These are phyloP conservation scores for Amphichorda felina DNA, from an alignment of 2,329 filamentous ascomycete species.

Conservation along the genomic window DNA sequence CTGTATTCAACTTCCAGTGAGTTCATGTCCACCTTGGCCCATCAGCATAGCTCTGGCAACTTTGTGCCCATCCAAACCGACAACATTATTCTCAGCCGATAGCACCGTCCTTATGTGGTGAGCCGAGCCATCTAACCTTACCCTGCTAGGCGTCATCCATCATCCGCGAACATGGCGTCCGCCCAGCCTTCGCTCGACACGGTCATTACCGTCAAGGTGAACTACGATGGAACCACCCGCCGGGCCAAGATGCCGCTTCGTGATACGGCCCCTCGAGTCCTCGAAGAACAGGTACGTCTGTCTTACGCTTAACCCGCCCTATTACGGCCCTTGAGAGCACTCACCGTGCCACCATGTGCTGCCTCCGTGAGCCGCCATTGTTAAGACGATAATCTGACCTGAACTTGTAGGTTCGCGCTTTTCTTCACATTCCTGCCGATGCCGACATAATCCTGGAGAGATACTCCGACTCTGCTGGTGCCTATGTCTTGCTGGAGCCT, in stretches of 20 bases:
- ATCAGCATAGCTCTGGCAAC: too few species aligned
- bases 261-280: conserved; percentile 61
- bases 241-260: conserved; percentile 83
- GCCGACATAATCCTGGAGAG: conserved; percentile 61
- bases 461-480: conserved; percentile 83
- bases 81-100: too few species aligned
- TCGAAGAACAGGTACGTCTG: conserved; percentile 72
- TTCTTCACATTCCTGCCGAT: conserved; percentile 20
- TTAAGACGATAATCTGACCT: not conserved
- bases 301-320: not conserved
- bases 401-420: conserved; percentile 17
- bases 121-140: too few species aligned
- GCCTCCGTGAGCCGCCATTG: too few species aligned
- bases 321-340: not conserved
- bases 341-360: not conserved
- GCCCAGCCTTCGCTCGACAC: conserved; percentile 12
- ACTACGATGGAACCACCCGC: conserved; percentile 61
- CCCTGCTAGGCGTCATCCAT: not conserved
- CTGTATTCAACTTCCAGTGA: too few species aligned
- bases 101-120: too few species aligned
- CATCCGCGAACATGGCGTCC: conserved; percentile 4
- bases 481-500: conserved; percentile 69
- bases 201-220: conserved; percentile 72
- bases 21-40: too few species aligned
- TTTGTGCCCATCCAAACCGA: too few species aligned